Evolutionary conservation across 1,139 yeast genomes (phyloP).

Genomic region (Blastobotrys apis): DNA sequence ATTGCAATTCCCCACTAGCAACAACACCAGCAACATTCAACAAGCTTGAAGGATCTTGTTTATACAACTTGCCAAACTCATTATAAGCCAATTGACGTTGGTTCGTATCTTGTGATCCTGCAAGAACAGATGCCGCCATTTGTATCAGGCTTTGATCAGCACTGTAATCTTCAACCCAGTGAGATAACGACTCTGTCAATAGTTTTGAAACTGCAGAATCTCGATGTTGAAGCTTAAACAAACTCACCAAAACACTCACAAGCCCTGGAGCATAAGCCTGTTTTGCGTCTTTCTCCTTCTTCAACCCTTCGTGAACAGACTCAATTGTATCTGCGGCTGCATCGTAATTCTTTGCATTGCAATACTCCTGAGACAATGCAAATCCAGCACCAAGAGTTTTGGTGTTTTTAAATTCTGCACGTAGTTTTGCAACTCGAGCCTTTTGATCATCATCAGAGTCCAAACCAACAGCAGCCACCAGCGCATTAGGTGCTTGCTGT

Average conservation of each 20-base stretch:
- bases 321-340: constrained; percentile 47
- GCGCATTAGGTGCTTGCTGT: constrained; percentile 11
- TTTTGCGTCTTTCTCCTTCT: constrained; percentile 14
- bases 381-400: constrained; percentile 25
- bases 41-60: constrained; percentile 8
- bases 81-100: constrained; percentile 15
- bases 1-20: constrained; percentile 21
- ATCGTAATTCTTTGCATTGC: constrained; percentile 40
- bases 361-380: constrained; percentile 45
- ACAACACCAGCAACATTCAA: constrained; percentile 23
- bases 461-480: constrained; percentile 13
- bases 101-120: constrained; percentile 14
- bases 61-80: constrained; percentile 15
- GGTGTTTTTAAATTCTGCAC: constrained; percentile 21
- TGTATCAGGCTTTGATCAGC: constrained; percentile 37
- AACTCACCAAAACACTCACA: constrained; percentile 43
- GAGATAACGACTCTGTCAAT: constrained; percentile 23
- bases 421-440: constrained; percentile 16
- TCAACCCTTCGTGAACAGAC: constrained; percentile 19
- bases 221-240: constrained; percentile 43
- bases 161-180: constrained; percentile 22
- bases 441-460: constrained; percentile 8
- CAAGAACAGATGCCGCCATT: constrained; percentile 17
- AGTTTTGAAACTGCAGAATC: constrained; percentile 21
- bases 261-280: constrained; percentile 42